A percentile compares a stretch with the other conserved stretches of the same genome.
Conservation (phyloP, 495 filamentous ascomycete genomes). For the Cercophora sp. region DNA sequence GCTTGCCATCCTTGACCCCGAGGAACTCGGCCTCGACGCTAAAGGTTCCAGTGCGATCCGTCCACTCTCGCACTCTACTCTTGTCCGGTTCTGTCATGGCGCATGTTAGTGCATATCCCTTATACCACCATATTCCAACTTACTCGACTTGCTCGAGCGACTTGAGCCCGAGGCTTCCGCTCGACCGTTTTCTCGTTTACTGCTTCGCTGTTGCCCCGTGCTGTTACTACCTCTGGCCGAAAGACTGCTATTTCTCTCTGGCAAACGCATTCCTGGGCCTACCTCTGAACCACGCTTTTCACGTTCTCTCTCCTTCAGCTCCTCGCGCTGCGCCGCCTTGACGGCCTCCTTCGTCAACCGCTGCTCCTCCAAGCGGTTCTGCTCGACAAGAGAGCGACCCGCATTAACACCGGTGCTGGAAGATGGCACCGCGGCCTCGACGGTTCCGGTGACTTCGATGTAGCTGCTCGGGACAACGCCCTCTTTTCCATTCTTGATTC, state of each 20-base stretch:
- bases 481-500: constrained; percentile 84
- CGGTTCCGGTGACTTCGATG: constrained; percentile 73
- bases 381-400: constrained; percentile 68
- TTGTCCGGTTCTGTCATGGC: constrained; percentile 72
- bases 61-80: constrained; percentile 85
- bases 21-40: constrained; percentile 97
- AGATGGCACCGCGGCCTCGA: constrained; percentile 37
- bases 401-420: constrained; percentile 56
- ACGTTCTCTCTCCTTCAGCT: constrained; percentile 43
- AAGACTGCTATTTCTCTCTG: constrained; percentile 66
- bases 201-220: constrained; percentile 59
- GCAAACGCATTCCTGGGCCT: constrained; percentile 67
- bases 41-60: constrained; percentile 89
- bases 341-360: constrained; percentile 72
- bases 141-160: constrained; percentile 66
- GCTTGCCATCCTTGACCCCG: constrained; percentile 88
- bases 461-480: constrained; percentile 99
- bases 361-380: constrained; percentile 80
- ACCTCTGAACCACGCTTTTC: constrained; percentile 59
- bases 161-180: constrained; percentile 38
- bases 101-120: too few species aligned
- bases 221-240: constrained; percentile 56
- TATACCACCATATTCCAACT: too few species aligned
- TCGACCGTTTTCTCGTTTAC: constrained; percentile 62
- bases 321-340: constrained; percentile 52